Conservation (phyloP, 495 filamentous ascomycete genomes). For the Aspergillus leporis region DNA sequence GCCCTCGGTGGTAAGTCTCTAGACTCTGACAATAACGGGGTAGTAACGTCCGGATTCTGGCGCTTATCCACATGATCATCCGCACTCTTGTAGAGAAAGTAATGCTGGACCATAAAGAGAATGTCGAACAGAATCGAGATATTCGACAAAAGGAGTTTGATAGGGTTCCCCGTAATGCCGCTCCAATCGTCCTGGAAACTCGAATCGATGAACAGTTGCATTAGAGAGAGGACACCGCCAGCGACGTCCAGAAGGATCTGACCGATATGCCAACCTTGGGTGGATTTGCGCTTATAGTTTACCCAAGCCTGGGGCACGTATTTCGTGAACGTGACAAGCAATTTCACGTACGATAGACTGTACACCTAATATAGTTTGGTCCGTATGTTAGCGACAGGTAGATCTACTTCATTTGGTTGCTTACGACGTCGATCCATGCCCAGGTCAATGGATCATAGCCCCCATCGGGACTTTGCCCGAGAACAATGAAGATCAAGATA, state of each 20-base stretch:
- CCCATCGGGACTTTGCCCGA: slow-evolving; percentile 48
- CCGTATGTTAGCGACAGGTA: slow-evolving; percentile 12
- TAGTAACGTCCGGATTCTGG: slow-evolving; percentile 20
- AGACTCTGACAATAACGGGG: slow-evolving; percentile 31
- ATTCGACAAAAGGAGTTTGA: slow-evolving; percentile 84
- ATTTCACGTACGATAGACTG: slow-evolving; percentile 78
- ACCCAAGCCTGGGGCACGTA: slow-evolving; percentile 84
- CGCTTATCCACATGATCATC: slow-evolving; percentile 10
- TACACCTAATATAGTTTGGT: slow-evolving; percentile 59
- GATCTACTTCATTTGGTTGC: slow-evolving; percentile 28
- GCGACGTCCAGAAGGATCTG: slow-evolving; percentile 83
- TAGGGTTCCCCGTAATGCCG: slow-evolving; percentile 85
- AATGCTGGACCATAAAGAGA: slow-evolving; percentile 87
- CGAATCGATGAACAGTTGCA: slow-evolving; percentile 81
- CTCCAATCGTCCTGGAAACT: slow-evolving; percentile 84
- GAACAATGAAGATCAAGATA: slow-evolving; percentile 55
- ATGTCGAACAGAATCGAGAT: slow-evolving; percentile 83
- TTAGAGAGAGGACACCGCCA: slow-evolving; percentile 79
- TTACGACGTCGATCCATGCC: slow-evolving; percentile 81
- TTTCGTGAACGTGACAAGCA: slow-evolving; percentile 86
- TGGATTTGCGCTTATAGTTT: slow-evolving; percentile 82
- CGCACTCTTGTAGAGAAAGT: slow-evolving; percentile 63
- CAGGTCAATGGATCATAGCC: slow-evolving; percentile 56
- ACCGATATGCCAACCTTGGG: slow-evolving; percentile 80
- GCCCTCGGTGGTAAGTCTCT: slow-evolving; percentile 14